A percentile compares a stretch with the other conserved stretches of the same genome.
Conservation (phyloP, 1,284 basidiomycete species). For the Peniophora sp. region DNA sequence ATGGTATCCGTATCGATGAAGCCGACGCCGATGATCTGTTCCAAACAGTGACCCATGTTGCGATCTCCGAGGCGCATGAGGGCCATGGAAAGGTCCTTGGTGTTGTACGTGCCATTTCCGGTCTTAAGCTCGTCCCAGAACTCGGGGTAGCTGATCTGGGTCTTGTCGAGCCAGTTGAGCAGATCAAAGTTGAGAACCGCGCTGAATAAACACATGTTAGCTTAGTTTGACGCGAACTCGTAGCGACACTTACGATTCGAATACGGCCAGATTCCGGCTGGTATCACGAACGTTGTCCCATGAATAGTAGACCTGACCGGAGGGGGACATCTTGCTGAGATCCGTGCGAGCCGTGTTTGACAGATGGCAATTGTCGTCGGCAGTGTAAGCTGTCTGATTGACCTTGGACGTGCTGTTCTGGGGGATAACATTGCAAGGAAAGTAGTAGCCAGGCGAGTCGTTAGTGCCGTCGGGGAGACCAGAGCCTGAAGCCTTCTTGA, state of each 20-base stretch:
- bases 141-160: slow-evolving; percentile 74
- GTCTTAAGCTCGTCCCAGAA: slow-evolving; percentile 76
- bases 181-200: slow-evolving; percentile 84
- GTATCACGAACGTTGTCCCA: slow-evolving; percentile 79
- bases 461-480: slow-evolving; percentile 55
- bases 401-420: slow-evolving; percentile 59
- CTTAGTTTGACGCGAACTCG: neutral
- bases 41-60: slow-evolving; percentile 73
- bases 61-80: slow-evolving; percentile 63
- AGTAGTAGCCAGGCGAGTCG: slow-evolving; percentile 73
- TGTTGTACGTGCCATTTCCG: slow-evolving; percentile 68
- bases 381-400: slow-evolving; percentile 67
- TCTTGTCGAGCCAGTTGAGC: slow-evolving; percentile 75
- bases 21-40: slow-evolving; percentile 82
- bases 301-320: slow-evolving; percentile 88
- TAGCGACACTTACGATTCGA: slow-evolving; percentile 63
- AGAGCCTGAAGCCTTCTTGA: slow-evolving; percentile 65
- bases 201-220: slow-evolving; percentile 32
- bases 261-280: slow-evolving; percentile 81
- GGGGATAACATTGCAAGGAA: slow-evolving; percentile 87
- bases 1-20: slow-evolving; percentile 93
- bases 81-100: slow-evolving; percentile 81
- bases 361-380: slow-evolving; percentile 67
- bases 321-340: slow-evolving; percentile 41
- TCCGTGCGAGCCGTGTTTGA: slow-evolving; percentile 42